These are phyloP conservation scores for Protea cynaroides DNA, from an alignment of 164 flowering plant genomes.

Conservation along the genomic window DNA sequence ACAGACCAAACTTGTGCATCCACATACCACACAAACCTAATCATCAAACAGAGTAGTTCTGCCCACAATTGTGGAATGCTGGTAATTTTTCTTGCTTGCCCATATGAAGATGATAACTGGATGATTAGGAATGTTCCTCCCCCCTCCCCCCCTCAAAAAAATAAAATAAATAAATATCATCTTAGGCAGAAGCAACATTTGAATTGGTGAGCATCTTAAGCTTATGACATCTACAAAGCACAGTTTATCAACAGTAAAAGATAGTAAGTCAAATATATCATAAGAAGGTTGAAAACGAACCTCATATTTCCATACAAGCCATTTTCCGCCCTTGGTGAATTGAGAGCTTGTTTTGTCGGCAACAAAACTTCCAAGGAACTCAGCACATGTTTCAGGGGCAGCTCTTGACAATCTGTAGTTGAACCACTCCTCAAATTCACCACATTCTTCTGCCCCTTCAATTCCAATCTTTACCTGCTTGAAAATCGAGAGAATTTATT, in stretches of 20 bases:
- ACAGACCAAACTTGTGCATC: background rate
- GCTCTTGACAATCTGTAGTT: slow-evolving; percentile 94
- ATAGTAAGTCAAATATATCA: too few relatives aligned
- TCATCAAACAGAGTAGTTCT: background rate
- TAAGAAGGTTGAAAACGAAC: slow-evolving; percentile 23
- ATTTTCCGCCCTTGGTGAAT: slow-evolving; percentile 77
- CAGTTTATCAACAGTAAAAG: background rate
- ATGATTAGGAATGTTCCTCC: background rate
- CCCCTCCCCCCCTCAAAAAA: too few relatives aligned
- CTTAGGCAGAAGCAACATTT: background rate
- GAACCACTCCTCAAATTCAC: slow-evolving; percentile 95
- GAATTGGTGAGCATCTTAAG: background rate
- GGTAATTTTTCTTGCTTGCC: background rate
- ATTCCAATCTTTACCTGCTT: slow-evolving; percentile 83
- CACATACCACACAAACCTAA: background rate
- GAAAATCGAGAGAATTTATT: too few relatives aligned
- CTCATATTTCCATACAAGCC: slow-evolving; percentile 99
- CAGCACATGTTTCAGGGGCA: slow-evolving; percentile 97
- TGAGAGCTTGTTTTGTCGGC: slow-evolving; percentile 71
- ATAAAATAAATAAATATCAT: background rate
- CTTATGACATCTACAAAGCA: background rate
- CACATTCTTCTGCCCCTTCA: slow-evolving; percentile 83
- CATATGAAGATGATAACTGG: background rate
- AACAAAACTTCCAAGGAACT: slow-evolving; percentile 88
- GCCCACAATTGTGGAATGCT: background rate